Percentiles rank a stretch among this genome's conserved stretches.
Evolutionary conservation across 2,329 filamentous ascomycete genomes (phyloP).

Genomic region (Paecilomyces dactylethromorphus): DNA sequence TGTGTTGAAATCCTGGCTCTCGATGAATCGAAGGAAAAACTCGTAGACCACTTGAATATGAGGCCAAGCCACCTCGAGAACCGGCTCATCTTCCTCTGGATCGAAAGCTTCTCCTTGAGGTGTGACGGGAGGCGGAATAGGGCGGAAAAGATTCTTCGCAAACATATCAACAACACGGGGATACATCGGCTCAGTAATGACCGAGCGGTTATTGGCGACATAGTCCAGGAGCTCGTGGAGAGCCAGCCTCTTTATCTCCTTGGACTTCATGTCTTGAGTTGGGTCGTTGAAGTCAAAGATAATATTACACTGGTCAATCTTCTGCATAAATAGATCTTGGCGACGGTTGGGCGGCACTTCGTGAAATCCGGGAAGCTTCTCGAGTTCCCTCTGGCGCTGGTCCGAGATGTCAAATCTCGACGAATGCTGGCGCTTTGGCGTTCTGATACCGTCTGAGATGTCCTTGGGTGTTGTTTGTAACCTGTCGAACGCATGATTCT

Average conservation of each 20-base stretch:
- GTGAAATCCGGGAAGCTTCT: slow-evolving; percentile 96
- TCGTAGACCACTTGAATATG: slow-evolving; percentile 99
- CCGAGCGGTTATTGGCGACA: slow-evolving; percentile 95
- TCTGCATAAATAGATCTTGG: slow-evolving; percentile 98
- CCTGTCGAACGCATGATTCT: slow-evolving; percentile 81
- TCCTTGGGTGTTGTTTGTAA: slow-evolving; percentile 93
- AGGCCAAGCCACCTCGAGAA: slow-evolving; percentile 96
- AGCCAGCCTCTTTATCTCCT: slow-evolving; percentile 96
- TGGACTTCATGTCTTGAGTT: slow-evolving; percentile 97
- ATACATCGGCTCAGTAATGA: slow-evolving; percentile 99
- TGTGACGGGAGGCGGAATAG: slow-evolving; percentile 94
- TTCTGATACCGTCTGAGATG: slow-evolving; percentile 88
- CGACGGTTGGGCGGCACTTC: slow-evolving; percentile 92
- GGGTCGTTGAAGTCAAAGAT: slow-evolving; percentile 99
- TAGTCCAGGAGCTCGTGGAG: slow-evolving; percentile 96
- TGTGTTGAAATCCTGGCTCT: slow-evolving; percentile 99
- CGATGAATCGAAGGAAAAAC: slow-evolving; percentile 97
- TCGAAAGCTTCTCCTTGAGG: slow-evolving; percentile 98
- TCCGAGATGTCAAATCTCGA: slow-evolving; percentile 97
- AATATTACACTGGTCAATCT: slow-evolving; percentile 99
- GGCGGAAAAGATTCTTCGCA: slow-evolving; percentile 94
- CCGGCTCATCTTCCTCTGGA: slow-evolving; percentile 95
- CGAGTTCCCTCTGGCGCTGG: slow-evolving; percentile 78
- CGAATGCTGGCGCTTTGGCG: slow-evolving; percentile 93
- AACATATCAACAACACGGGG: slow-evolving; percentile 99